Conservation (phyloP, 2,329 filamentous ascomycete genomes). For the Bipolaris zeicola region DNA sequence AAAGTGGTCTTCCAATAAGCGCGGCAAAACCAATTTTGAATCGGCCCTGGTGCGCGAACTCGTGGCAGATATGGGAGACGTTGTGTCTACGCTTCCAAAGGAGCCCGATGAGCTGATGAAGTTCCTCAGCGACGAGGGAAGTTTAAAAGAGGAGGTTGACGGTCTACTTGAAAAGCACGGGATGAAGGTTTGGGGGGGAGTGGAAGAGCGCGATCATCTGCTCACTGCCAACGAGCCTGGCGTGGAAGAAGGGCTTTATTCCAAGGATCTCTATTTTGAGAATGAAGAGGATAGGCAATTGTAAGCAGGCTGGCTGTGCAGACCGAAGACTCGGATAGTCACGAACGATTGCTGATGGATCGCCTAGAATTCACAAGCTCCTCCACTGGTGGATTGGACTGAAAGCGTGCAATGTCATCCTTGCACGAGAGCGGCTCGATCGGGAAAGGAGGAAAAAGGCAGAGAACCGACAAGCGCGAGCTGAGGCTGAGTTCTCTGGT, state of each 20-base stretch:
- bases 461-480: slow-evolving; percentile 37
- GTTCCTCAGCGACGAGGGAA: slow-evolving; percentile 36
- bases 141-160: slow-evolving; percentile 39
- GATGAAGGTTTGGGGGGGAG: slow-evolving; percentile 39
- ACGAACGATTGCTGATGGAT: slow-evolving; percentile 16
- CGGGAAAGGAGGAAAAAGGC: slow-evolving; percentile 45
- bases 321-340: not conserved
- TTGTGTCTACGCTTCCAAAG: slow-evolving; percentile 41
- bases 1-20: slow-evolving; percentile 48
- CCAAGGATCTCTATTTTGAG: slow-evolving; percentile 41
- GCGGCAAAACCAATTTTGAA: slow-evolving; percentile 47
- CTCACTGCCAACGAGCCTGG: slow-evolving; percentile 41
- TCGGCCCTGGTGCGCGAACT: slow-evolving; percentile 42
- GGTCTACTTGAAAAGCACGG: slow-evolving; percentile 41
- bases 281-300: slow-evolving; percentile 38
- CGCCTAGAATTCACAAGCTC: slow-evolving; percentile 38
- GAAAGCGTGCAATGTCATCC: slow-evolving; percentile 46
- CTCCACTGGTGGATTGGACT: slow-evolving; percentile 47
- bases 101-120: slow-evolving; percentile 41
- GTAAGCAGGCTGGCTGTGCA: slow-evolving; percentile 24
- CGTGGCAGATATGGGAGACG: slow-evolving; percentile 43
- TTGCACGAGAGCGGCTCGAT: slow-evolving; percentile 43
- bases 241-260: slow-evolving; percentile 40
- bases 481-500: slow-evolving; percentile 31
- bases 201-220: slow-evolving; percentile 40